Base-by-base conservation (phyloP, 768 basidiomycete species). In the Suillus alpinus region DNA sequence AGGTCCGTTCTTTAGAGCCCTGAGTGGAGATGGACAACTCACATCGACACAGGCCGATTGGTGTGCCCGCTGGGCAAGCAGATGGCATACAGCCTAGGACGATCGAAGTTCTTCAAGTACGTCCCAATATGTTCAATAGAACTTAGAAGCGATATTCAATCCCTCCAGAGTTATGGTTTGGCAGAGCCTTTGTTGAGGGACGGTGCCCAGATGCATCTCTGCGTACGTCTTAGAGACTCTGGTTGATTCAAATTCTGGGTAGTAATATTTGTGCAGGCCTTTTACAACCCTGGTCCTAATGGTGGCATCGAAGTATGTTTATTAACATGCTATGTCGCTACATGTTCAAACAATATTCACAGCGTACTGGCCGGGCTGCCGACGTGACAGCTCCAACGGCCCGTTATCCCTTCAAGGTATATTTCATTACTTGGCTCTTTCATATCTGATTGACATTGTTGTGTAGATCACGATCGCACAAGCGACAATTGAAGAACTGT, bases 321-420 rank as follows among this genome's bases (percentile, higher is more conserved):
- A 46, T 36, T 12, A 16, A 20, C 13, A 20, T 31, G 12, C 34
- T 37, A 50, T 52, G 47, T 20, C 14, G 32, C 32, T 32, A 18
- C 14, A 6, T 5, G 18, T n/a, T 32, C 29, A 60, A 31, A n/a
- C 50, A 6, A 23, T 60, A 23, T 34, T 58, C 29, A 39, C 65
- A 91, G 88, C 77, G 86, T 18, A 85, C 84, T 8, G 83, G 86
- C 47, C 83, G 87, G 16, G 82, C 81, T 1, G 77, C 86, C 16
- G 86, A 88, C 67, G 79, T 91, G 29, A 82, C 80, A 6, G 84
- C 86, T 0, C 76, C 83, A 3, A 81, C 80, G 26, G 88, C 88
- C 2, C 81, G 88, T 20, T 92, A 82, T 71, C 88, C 88, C 12
- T 91, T 88, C 62, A 87, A 88, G 76, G 89, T 86, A 61, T 58